Evolutionary conservation across 2,329 filamentous ascomycete genomes (phyloP).

Genomic region (Penicillium griseofulvum): DNA sequence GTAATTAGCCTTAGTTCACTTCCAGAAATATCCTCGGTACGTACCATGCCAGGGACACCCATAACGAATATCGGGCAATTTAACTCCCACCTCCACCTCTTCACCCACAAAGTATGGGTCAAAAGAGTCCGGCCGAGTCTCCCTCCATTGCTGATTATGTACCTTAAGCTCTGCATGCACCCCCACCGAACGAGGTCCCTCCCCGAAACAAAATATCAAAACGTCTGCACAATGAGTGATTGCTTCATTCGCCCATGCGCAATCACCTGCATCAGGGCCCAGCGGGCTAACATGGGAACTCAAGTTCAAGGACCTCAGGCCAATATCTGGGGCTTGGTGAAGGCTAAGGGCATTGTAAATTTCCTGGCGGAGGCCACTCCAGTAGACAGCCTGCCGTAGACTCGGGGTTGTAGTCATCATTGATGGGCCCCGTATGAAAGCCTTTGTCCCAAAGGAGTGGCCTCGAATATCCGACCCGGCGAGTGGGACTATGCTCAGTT

Average conservation of each 20-base stretch:
- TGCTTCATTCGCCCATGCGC: constrained; percentile 44
- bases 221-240: constrained; percentile 32
- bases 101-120: constrained; percentile 24
- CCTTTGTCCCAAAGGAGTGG: constrained; percentile 24
- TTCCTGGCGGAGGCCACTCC: constrained; percentile 31
- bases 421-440: constrained; percentile 25
- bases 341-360: constrained; percentile 34
- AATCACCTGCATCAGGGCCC: constrained; percentile 41
- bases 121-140: constrained; percentile 20
- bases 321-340: constrained; percentile 28
- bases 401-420: constrained; percentile 26
- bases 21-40: too few relatives aligned
- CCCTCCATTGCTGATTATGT: constrained; percentile 20
- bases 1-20: not conserved
- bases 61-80: constrained; percentile 25
- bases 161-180: constrained; percentile 17
- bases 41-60: constrained; percentile 27
- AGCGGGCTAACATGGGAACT: constrained; percentile 29
- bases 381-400: constrained; percentile 26
- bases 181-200: constrained; percentile 9
- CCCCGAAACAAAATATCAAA: constrained; percentile 26
- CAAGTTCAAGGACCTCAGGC: constrained; percentile 29
- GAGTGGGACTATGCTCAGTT: constrained; percentile 19
- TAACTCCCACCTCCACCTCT: constrained; percentile 12
- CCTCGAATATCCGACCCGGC: constrained; percentile 23